A percentile compares a stretch with the other conserved stretches of the same genome.
These are phyloP conservation scores for Pontederia crassipes DNA, from an alignment of 176 grass and related monocot genomes.

Conservation along the genomic window DNA sequence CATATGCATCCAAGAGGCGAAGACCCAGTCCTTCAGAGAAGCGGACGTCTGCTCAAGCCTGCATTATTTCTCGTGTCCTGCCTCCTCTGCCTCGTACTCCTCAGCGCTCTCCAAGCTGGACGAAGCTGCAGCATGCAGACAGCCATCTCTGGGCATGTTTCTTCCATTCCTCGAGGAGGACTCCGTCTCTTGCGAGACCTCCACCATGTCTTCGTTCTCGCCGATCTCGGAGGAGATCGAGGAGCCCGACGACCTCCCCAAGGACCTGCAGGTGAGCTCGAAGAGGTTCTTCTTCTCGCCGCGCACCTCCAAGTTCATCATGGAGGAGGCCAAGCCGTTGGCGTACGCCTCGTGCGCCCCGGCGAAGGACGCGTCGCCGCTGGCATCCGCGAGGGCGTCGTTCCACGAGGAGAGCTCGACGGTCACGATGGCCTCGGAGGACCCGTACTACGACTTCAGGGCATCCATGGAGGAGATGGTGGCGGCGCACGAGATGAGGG, in stretches of 20 bases:
- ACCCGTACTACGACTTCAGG: constrained; percentile 20
- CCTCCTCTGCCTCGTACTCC: background rate
- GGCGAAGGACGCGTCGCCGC: background rate
- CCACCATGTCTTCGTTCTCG: background rate
- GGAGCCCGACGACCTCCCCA: background rate
- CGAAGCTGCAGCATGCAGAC: background rate
- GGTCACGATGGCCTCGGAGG: constrained; percentile 7
- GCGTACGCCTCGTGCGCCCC: background rate
- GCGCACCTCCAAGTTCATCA: constrained; percentile 5
- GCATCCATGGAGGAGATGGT: constrained; percentile 29
- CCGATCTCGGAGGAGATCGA: background rate
- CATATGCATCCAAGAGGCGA: constrained; percentile 15
- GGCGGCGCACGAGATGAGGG: constrained; percentile 15
- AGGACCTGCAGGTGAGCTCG: background rate
- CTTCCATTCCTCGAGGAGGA: background rate
- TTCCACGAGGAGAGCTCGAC: constrained; percentile 1
- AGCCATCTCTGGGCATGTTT: background rate
- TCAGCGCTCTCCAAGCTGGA: background rate
- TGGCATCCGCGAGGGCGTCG: background rate
- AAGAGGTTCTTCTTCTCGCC: constrained; percentile 19
- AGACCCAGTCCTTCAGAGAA: constrained; percentile 12
- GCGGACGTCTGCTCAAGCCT: background rate
- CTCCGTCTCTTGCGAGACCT: background rate
- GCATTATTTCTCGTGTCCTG: background rate
- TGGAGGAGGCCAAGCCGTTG: constrained; percentile 7